phyloP scores from a whole-genome alignment of 1,284 basidiomycete species.

The Tylopilus sp. region DNA sequence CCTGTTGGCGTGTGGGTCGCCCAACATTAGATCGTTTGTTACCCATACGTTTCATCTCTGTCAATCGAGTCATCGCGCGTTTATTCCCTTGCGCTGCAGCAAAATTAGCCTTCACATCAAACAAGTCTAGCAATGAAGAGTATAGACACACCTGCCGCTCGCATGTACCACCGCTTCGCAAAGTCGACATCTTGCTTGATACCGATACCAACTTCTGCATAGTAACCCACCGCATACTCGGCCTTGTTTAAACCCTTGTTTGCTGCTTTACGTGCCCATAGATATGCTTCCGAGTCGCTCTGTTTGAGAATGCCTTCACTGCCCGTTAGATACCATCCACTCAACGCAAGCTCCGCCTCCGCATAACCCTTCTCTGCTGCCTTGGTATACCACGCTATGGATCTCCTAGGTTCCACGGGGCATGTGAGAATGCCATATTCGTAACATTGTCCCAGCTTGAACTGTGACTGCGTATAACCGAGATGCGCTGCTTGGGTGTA shows the following conservation, averaged over 20 bases:
- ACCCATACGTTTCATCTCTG: slow-evolving; percentile 83
- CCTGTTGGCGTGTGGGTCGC: slow-evolving; percentile 87
- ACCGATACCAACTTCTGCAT: slow-evolving; percentile 97
- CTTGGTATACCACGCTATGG: slow-evolving; percentile 98
- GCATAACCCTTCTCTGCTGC: slow-evolving; percentile 94
- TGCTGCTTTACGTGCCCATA: slow-evolving; percentile 92
- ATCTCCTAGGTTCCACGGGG: slow-evolving; percentile 87
- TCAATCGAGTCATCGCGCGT: slow-evolving; percentile 90
- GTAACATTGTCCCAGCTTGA: slow-evolving; percentile 92
- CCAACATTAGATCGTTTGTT: slow-evolving; percentile 68
- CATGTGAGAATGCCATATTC: slow-evolving; percentile 91
- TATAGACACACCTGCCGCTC: slow-evolving; percentile 77
- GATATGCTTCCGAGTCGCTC: slow-evolving; percentile 94
- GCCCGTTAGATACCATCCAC: slow-evolving; percentile 96
- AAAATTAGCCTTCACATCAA: slow-evolving; percentile 7
- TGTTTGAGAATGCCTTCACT: slow-evolving; percentile 96
- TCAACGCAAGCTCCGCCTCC: slow-evolving; percentile 92
- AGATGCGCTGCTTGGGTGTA: slow-evolving; percentile 92
- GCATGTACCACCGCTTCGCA: slow-evolving; percentile 98
- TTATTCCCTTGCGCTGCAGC: slow-evolving; percentile 86
- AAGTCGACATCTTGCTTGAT: slow-evolving; percentile 94
- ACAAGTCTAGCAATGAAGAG: neutral
- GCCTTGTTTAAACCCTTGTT: slow-evolving; percentile 93
- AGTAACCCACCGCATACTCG: slow-evolving; percentile 96
- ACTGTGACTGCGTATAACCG: slow-evolving; percentile 91